These are phyloP conservation scores for Globisporangium cylindrosporum DNA, from an alignment of 352 stramenopile genomes.

Conservation along the genomic window DNA sequence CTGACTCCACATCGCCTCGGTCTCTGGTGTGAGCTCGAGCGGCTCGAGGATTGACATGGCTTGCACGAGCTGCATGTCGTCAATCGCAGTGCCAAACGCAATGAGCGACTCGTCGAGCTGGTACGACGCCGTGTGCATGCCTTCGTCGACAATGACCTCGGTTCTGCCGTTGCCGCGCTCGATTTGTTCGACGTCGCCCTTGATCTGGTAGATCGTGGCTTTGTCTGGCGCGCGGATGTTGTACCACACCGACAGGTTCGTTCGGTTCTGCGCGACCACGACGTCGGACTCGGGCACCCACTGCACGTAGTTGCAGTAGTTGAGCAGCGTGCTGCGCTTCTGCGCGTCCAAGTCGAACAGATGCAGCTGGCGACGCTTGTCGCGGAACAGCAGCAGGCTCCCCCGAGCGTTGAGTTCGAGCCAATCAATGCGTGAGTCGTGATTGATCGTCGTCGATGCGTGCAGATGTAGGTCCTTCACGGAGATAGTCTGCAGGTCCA, in stretches of 20 bases:
- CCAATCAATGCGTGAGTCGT: conserved; percentile 93
- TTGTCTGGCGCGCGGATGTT: conserved; percentile 93
- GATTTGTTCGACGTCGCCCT: conserved; percentile 94
- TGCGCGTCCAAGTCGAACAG: conserved; percentile 91
- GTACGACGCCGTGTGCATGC: conserved; percentile 91
- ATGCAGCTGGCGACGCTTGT: conserved; percentile 90
- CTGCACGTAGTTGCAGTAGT: conserved; percentile 96
- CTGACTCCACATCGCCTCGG: conserved; percentile 93
- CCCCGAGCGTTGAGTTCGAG: conserved; percentile 92
- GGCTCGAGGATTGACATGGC: conserved; percentile 93
- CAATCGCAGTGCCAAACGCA: conserved; percentile 91
- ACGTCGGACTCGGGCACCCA: conserved; percentile 96
- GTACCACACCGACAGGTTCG: conserved; percentile 94
- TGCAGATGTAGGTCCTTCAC: conserved; percentile 84
- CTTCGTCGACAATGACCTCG: conserved; percentile 95
- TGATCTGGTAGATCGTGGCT: conserved; percentile 93
- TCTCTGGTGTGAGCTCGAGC: conserved; percentile 90
- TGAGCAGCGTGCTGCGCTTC: conserved; percentile 85
- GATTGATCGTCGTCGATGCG: conserved; percentile 85
- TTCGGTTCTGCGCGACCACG: conserved; percentile 92
- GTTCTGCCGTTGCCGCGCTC: conserved; percentile 90
- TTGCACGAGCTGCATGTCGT: conserved; percentile 87
- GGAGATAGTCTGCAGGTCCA: conserved; percentile 92
- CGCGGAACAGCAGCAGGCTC: conserved; percentile 91
- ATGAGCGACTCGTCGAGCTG: conserved; percentile 94